Base-by-base conservation (phyloP, 768 basidiomycete species). In the Hortiboletus campestris region DNA sequence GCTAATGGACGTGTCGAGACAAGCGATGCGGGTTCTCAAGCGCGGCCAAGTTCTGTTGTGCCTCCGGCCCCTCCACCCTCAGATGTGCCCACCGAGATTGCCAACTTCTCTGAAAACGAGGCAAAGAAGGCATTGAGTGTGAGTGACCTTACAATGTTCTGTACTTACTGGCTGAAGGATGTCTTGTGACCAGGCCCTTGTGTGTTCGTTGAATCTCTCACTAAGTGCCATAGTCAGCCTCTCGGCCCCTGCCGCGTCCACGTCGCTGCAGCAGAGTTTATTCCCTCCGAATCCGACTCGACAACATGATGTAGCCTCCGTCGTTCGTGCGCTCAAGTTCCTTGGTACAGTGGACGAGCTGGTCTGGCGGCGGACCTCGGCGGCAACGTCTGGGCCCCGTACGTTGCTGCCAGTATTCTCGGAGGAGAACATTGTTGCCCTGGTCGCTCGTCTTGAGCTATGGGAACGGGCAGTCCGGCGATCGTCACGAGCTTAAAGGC, bases 401-500 rank as follows among this genome's bases (percentile, higher is more conserved):
- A 49, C 54, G 22, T 41, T 63, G 6, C 46, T 56, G 1, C 61
- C 61, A 0, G 36, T 62, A 2, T 71, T 54, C 51, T 71, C 69
- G 1, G 67, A 60, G 40, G 71, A 62, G 16, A 72, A 72, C 16
- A 25, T 36, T 2, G 46, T 56, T 29, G 55, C 67, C 3, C 59
- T 72, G n/a, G 14, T 56, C 14, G 43, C 65, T 20, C 67, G 71
- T 19, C 62, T 71, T 35, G 58, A 57, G 22, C 49, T 72, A 13
- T 72, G 69, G 69, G 71, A 71, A 39, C 60, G 57, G 16, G 49
- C 55, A 14, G 57, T 72, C 14, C 59, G 69, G n/a, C 51, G 64
- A 43, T 41, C 60, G 5, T 46, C 66, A 9, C 65, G 54, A 31
- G 34, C 4, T 38, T 66, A 39, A 67, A 35, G n/a, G 6, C 28